These are phyloP conservation scores for Ensete glaucum DNA, from an alignment of 176 grass and related monocot species.

Conservation along the genomic window DNA sequence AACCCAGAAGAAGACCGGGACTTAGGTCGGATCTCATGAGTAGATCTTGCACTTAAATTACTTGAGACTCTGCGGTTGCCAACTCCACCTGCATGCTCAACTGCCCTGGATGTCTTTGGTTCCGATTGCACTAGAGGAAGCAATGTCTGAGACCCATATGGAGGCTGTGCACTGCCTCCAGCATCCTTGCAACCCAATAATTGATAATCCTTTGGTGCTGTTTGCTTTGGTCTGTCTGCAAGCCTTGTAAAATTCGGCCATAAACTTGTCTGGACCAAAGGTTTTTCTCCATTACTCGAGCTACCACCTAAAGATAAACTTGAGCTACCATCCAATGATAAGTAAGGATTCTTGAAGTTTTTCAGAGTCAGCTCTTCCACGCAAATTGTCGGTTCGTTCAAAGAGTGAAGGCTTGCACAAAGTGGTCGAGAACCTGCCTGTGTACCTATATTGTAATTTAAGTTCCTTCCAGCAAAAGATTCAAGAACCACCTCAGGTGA, in stretches of 20 bases:
- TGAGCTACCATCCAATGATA: slow-evolving; percentile 46
- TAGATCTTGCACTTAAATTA: slow-evolving; percentile 32
- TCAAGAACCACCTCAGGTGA: slow-evolving; percentile 19
- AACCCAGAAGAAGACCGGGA: slow-evolving; percentile 18
- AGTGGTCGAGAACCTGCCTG: slow-evolving; percentile 23
- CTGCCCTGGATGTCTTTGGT: slow-evolving; percentile 12
- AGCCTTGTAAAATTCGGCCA: slow-evolving; percentile 73
- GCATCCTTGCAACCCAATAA: slow-evolving; percentile 8
- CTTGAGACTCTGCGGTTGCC: slow-evolving; percentile 24
- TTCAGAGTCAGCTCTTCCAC: slow-evolving; percentile 78
- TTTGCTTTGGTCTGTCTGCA: slow-evolving; percentile 25
- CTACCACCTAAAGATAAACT: slow-evolving; percentile 44
- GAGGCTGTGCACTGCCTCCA: slow-evolving; percentile 25
- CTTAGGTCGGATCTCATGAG: slow-evolving; percentile 37
- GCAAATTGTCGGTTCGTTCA: slow-evolving; percentile 24
- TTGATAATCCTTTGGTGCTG: slow-evolving; percentile 18
- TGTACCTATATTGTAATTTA: slow-evolving; percentile 9
- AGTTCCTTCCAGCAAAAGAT: slow-evolving; percentile 25
- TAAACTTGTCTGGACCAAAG: slow-evolving; percentile 35
- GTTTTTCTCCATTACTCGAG: slow-evolving; percentile 41
- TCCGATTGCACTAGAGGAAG: not conserved
- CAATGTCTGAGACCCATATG: slow-evolving; percentile 27
- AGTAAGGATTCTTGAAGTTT: slow-evolving; percentile 39
- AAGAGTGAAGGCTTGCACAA: slow-evolving; percentile 20
- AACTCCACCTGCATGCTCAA: slow-evolving; percentile 21